Percentiles rank a stretch among this genome's conserved stretches.
These are phyloP conservation scores for Arthrobotrys conoides DNA, from an alignment of 2,329 filamentous ascomycete genomes.

Conservation along the genomic window DNA sequence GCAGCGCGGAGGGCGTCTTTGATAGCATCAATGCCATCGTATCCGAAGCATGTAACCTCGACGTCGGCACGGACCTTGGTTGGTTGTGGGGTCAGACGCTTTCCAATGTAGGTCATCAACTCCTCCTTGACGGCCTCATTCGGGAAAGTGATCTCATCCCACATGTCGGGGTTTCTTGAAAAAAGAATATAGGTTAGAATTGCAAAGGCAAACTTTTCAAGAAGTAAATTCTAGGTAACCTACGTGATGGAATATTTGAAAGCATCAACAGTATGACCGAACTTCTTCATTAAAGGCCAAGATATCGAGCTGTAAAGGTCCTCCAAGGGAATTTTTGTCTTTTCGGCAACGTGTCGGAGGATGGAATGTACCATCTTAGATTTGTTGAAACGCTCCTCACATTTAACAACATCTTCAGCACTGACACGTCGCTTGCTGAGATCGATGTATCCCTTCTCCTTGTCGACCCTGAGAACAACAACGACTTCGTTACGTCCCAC, in stretches of 20 bases:
- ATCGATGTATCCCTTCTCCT: slow-evolving; percentile 99
- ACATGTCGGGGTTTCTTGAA: slow-evolving; percentile 88
- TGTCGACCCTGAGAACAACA: slow-evolving; percentile 97
- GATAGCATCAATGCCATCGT: slow-evolving; percentile 98
- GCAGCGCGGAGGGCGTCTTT: slow-evolving; percentile 92
- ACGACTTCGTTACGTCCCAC: slow-evolving; percentile 99
- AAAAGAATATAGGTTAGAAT: slow-evolving; percentile 5
- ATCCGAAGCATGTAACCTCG: slow-evolving; percentile 94
- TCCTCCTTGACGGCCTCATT: slow-evolving; percentile 88
- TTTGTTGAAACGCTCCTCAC: slow-evolving; percentile 99
- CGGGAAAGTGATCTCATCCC: slow-evolving; percentile 92
- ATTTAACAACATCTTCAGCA: slow-evolving; percentile 97
- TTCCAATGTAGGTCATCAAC: slow-evolving; percentile 94
- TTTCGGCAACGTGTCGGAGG: slow-evolving; percentile 98
- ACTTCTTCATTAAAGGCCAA: slow-evolving; percentile 98
- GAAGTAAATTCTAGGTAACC: slow-evolving; percentile 65
- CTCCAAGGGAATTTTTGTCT: slow-evolving; percentile 94
- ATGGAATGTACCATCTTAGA: slow-evolving; percentile 99
- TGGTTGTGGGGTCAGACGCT: slow-evolving; percentile 96
- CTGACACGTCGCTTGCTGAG: slow-evolving; percentile 98
- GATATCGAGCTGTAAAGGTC: slow-evolving; percentile 92
- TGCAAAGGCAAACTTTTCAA: not conserved
- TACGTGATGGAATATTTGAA: slow-evolving; percentile 99
- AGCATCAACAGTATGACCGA: slow-evolving; percentile 94
- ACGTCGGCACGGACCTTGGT: slow-evolving; percentile 99